Base-by-base conservation (phyloP, 352 stramenopile species). In the Aphanomyces euteiches region DNA sequence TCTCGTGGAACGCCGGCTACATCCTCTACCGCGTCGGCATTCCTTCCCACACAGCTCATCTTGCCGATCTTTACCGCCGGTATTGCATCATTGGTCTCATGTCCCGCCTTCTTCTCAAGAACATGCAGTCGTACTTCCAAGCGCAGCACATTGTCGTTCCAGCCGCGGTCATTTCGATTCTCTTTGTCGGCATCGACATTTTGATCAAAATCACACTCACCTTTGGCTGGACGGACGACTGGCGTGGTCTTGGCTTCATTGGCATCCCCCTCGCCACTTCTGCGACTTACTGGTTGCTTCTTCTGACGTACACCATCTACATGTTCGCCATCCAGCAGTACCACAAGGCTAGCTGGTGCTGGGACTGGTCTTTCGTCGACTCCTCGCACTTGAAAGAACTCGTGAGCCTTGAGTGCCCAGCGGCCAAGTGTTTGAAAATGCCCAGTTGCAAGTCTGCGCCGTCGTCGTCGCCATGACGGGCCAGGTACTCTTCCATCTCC, bases 391-490 rank as follows among this genome's bases (percentile, higher is more conserved):
- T 94, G 43, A 74, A 73, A 54, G 81, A 74, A 48, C 77, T 94
- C n/a, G 34, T 91, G 19, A 54, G 67, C 2, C 74, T 90, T 41
- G 83, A 80, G 2, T 53, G 17, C 86, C 82, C 12, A 74, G 73
- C 5, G 84, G 84, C 5, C 88, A 78, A 21, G 56, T 95, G 13
- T 89, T 95, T 43, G 88, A 95, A 71, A 90, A 95, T 73, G 72
- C 79, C 43, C 85, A 93, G 77, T 74, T 95, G 1, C 77, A 90
- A 56, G 84, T 77, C 50, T 89, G 93, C 74, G 82, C 85, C 50
- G 66, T 94, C n/a, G 89, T 92, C 39, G 80, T 87, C 4, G 83
- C 79, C 39, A 79, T 70, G 43, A 86, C 93, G 69, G 81, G 85
- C 28, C 77, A 93, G 61, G 63, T 56, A 50, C 43, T 12, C 17